Evolutionary conservation across 371 early-diverging fungal genomes (phyloP), one percentile per base, ranked within the genome.

Genomic region (Chytridium lagenaria): DNA sequence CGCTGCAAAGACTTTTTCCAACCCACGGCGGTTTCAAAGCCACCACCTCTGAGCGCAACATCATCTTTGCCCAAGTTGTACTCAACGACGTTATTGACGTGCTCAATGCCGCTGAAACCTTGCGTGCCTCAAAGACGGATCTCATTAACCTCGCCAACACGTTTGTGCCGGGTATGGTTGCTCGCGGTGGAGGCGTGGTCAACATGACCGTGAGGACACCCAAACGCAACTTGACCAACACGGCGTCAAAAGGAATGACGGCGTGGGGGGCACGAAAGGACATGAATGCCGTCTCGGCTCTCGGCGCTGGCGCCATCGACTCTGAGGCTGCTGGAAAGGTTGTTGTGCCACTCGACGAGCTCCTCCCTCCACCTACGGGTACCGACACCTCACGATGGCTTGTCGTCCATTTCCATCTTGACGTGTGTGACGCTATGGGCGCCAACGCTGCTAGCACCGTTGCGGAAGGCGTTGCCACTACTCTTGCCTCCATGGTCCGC

Each of bases 351-450:
- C 23, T 61, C 12, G 37, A 61, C 30, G 59, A 51, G 36, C 68
- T 37, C 44, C 40, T 28, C 30, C 52, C 30, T 31, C 67, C 59
- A n/a, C 70, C 57, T 49, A 1, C 15, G 39, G 34, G 50, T 51
- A 39, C 33, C 19, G 50, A 49, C 57, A 33, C 39, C 28, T 31
- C 30, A 2, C 37, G 59, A 34, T 89, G 90, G 90, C 72, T 90
- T 23, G 86, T 91, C 22, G 88, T 88, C 3, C 91, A 91, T 59
- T 67, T 91, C 50, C 88, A 88, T 66, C 78, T 91, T 31, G 90
- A 91, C 72, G 90, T 90, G 0, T 89, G 90, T 67, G 89, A 91
- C 70, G 89, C 90, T 39, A 91, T 91, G 91, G 91, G 91, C 34
- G 90, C 90, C 26, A 90, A 91, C 72, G 85, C 85, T 52, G 88